phyloP scores from a whole-genome alignment of 331 rosid species.

The Acacia concinna region DNA sequence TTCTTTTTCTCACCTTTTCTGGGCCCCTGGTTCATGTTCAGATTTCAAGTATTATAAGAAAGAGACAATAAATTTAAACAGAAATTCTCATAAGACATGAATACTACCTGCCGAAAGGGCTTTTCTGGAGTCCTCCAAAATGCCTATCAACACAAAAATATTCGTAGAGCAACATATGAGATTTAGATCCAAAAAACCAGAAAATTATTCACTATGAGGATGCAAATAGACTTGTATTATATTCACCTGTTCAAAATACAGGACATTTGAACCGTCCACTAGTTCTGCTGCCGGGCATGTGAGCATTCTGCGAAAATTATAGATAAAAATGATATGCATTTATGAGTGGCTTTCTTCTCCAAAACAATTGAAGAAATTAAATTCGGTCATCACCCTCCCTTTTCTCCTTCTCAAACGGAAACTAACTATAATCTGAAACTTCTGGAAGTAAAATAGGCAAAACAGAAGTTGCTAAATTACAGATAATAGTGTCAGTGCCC shows the following conservation, averaged over 20 bases:
- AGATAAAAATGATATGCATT: neutral
- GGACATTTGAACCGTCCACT: constrained; percentile 85
- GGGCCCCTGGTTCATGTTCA: neutral
- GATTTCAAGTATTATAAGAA: neutral
- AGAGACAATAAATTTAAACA: neutral
- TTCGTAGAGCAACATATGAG: neutral
- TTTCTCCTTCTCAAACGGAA: neutral
- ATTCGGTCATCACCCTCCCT: neutral
- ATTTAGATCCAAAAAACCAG: neutral
- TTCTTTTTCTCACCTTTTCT: neutral
- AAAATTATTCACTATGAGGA: constrained; percentile 5
- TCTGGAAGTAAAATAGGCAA: neutral
- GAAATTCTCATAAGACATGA: neutral
- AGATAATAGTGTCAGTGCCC: neutral
- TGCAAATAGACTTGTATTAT: neutral
- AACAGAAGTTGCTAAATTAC: neutral
- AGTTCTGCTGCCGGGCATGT: constrained; percentile 97
- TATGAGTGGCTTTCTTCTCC: neutral
- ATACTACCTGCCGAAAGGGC: constrained; percentile 90
- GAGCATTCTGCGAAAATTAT: constrained; percentile 53
- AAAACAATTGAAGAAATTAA: neutral
- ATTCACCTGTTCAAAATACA: constrained; percentile 87
- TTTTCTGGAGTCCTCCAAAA: constrained; percentile 96
- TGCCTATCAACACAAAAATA: constrained; percentile 59
- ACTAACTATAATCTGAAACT: neutral